Conservation (phyloP, 75 land plant species). For the Cryptomeria japonica region DNA sequence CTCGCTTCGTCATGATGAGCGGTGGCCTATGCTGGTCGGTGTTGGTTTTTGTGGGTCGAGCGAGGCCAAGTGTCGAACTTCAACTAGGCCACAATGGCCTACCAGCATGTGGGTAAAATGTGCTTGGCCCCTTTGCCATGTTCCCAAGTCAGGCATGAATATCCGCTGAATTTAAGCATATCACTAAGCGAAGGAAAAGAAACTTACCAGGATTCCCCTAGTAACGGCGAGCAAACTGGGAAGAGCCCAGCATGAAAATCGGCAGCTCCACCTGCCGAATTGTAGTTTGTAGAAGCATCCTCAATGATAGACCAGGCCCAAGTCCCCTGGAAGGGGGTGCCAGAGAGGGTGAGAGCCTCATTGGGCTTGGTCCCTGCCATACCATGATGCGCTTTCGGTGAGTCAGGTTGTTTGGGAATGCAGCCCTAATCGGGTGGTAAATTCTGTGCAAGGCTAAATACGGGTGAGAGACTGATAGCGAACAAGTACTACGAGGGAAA, state of each 20-base stretch:
- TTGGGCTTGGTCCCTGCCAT: background rate
- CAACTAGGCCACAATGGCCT: too few species aligned
- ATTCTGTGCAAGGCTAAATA: too few species aligned
- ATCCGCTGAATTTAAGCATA: constrained; percentile 9
- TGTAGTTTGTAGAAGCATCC: background rate
- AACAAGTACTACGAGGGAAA: too few species aligned
- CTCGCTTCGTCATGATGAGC: background rate
- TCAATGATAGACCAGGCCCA: background rate
- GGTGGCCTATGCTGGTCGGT: background rate
- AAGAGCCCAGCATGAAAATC: too few species aligned
- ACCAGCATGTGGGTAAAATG: too few species aligned
- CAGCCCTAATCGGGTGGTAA: too few species aligned
- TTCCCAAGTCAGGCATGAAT: background rate
- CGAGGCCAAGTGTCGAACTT: too few species aligned
- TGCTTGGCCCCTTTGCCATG: background rate
- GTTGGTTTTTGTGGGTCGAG: too few species aligned
- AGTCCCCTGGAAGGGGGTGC: background rate
- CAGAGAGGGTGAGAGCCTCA: constrained; percentile 9
- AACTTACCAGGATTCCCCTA: too few species aligned
- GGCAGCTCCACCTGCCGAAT: background rate
- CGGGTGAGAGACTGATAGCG: too few species aligned
- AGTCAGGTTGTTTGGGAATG: too few species aligned
- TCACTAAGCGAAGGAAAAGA: constrained; percentile 7
- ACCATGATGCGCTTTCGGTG: background rate
- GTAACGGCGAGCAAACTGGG: too few species aligned